Evolutionary conservation across 305 asterid genomes (phyloP).

Genomic region (Fraxinus xanthoxyloides): DNA sequence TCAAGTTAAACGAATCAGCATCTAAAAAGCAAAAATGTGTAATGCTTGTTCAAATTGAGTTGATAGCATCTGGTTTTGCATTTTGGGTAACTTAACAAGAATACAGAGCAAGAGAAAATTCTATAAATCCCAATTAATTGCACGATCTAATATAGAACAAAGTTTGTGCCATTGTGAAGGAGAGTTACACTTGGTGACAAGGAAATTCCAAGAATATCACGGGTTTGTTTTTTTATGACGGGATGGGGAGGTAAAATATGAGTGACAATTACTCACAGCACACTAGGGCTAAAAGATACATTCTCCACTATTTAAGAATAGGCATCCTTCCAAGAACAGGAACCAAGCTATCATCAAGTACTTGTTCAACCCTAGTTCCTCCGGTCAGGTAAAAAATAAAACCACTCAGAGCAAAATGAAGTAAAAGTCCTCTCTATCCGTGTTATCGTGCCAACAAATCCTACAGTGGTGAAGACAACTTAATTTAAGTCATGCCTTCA

Average conservation of each 20-base stretch:
- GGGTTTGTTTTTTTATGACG: not conserved
- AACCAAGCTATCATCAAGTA: not conserved
- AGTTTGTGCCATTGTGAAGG: not conserved
- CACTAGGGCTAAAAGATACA: not conserved
- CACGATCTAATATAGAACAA: not conserved
- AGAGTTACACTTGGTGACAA: not conserved
- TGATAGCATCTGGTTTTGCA: not conserved
- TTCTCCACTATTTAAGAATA: not conserved
- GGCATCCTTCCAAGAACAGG: not conserved
- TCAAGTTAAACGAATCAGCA: slow-evolving; percentile 4
- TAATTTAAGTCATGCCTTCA: not conserved
- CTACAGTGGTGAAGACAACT: not conserved
- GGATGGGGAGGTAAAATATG: not conserved
- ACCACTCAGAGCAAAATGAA: not conserved
- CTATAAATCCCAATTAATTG: not conserved
- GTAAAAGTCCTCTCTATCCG: not conserved
- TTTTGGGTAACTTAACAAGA: not conserved
- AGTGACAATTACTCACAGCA: not conserved
- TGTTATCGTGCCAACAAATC: not conserved
- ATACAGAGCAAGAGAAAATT: not conserved
- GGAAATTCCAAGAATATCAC: not conserved
- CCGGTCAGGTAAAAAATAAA: not conserved
- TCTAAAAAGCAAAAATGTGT: not conserved
- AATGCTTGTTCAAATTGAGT: not conserved
- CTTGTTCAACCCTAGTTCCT: not conserved